phyloP scores from a whole-genome alignment of 768 basidiomycete genomes.

The Termitomyces sp. region DNA sequence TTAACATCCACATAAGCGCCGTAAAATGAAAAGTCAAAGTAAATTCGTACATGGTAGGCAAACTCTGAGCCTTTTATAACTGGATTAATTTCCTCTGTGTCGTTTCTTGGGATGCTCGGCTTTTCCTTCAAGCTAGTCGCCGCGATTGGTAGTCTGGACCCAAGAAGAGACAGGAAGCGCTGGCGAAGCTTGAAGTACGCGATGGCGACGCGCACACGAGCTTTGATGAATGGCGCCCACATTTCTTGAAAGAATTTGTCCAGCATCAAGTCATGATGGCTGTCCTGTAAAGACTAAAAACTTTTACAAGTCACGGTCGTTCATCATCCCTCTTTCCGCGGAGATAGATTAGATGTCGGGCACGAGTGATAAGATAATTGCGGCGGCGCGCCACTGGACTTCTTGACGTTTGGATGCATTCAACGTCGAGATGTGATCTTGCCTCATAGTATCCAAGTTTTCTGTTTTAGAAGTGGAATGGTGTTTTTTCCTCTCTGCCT shows the following conservation, averaged over 20 bases:
- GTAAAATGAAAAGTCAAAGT: neutral
- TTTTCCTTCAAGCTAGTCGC: conserved; percentile 20
- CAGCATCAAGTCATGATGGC: neutral
- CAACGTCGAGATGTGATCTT: neutral
- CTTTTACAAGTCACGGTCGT: neutral
- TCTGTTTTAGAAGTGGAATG: neutral
- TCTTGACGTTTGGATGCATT: neutral
- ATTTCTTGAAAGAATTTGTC: neutral
- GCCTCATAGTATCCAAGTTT: neutral
- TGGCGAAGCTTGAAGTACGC: neutral
- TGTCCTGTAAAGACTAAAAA: neutral
- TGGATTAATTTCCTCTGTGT: conserved; percentile 37
- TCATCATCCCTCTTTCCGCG: neutral
- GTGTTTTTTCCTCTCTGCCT: neutral
- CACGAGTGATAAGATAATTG: neutral
- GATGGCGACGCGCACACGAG: neutral
- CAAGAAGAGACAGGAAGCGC: neutral
- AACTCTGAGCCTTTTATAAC: conserved; percentile 53
- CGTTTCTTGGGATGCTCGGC: conserved; percentile 15
- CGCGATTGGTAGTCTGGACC: neutral
- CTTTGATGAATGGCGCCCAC: neutral
- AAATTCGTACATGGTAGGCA: conserved; percentile 44
- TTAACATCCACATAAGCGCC: conserved; percentile 19
- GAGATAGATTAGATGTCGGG: conserved; percentile 3
- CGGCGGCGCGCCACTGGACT: neutral